Conservation (phyloP, 331 rosid genomes). For the Quercus phellos region DNA sequence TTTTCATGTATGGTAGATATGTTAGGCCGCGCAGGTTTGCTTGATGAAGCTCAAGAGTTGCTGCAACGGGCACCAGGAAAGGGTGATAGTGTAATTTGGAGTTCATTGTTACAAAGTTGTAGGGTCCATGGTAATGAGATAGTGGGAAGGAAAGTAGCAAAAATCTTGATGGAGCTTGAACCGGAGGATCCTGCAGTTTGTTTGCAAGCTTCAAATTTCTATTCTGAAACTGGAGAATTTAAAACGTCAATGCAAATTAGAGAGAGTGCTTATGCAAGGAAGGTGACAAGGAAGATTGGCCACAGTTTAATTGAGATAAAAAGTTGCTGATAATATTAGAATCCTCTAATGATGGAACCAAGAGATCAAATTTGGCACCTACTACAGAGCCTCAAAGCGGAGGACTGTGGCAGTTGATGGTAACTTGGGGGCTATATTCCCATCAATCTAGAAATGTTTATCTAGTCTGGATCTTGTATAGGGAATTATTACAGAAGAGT, state of each 20-base stretch:
- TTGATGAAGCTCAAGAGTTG: constrained; percentile 67
- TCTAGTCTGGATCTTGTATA: constrained; percentile 24
- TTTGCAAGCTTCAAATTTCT: constrained; percentile 70
- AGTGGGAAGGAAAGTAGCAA: constrained; percentile 58
- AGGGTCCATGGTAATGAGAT: constrained; percentile 54
- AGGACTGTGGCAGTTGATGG: not conserved
- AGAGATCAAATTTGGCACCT: not conserved
- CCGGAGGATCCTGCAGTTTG: constrained; percentile 56
- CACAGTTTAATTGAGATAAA: constrained; percentile 62
- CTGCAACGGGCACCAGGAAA: constrained; percentile 34
- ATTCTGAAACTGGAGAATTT: constrained; percentile 65
- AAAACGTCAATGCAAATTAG: constrained; percentile 49
- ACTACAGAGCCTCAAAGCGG: not conserved
- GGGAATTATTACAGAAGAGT: constrained; percentile 23
- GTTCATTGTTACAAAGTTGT: constrained; percentile 77
- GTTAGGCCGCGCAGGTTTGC: constrained; percentile 68
- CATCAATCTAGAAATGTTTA: constrained; percentile 3
- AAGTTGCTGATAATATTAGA: constrained; percentile 14
- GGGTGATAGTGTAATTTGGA: constrained; percentile 54
- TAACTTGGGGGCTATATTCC: not conserved
- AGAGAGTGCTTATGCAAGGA: constrained; percentile 58
- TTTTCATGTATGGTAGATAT: constrained; percentile 87
- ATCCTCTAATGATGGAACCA: constrained; percentile 22
- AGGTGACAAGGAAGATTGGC: constrained; percentile 67
- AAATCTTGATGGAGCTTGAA: constrained; percentile 47